A percentile compares a stretch with the other conserved stretches of the same genome.
Evolutionary conservation across 352 stramenopile species (phyloP).

Genomic region (Aphanomyces invadans): DNA sequence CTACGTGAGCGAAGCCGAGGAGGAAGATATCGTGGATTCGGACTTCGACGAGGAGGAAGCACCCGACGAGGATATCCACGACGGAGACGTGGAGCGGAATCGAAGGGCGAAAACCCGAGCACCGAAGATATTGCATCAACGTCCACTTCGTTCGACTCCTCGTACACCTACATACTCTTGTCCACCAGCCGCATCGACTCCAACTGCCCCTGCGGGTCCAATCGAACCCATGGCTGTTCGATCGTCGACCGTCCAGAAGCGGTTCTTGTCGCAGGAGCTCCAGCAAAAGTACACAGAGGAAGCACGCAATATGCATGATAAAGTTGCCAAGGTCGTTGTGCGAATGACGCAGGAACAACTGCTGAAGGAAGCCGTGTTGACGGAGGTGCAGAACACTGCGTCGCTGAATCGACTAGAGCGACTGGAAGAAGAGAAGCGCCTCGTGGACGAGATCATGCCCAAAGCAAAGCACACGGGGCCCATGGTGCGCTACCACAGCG

Average conservation of each 20-base stretch:
- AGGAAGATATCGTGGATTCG: constrained; percentile 82
- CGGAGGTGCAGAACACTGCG: constrained; percentile 69
- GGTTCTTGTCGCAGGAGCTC: constrained; percentile 21
- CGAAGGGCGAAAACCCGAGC: neutral
- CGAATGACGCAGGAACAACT: constrained; percentile 61
- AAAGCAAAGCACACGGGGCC: constrained; percentile 64
- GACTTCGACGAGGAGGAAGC: constrained; percentile 83
- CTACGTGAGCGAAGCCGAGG: constrained; percentile 86
- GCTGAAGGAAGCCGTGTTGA: constrained; percentile 62
- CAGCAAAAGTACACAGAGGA: constrained; percentile 35
- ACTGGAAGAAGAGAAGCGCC: constrained; percentile 76
- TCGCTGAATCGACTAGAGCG: constrained; percentile 71
- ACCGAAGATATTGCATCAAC: neutral
- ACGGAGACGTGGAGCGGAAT: constrained; percentile 46
- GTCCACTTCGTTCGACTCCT: neutral
- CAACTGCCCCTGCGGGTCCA: neutral
- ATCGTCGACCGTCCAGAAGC: constrained; percentile 16
- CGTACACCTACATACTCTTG: no score
- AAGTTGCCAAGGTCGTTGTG: constrained; percentile 34
- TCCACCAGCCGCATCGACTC: no score
- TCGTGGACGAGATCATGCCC: constrained; percentile 43
- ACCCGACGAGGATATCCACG: constrained; percentile 70
- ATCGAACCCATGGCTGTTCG: constrained; percentile 11
- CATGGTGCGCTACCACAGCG: constrained; percentile 64
- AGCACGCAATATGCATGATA: constrained; percentile 48